These are phyloP conservation scores for Trichoderma asperellum DNA, from an alignment of 2,329 filamentous ascomycete species.

Conservation along the genomic window DNA sequence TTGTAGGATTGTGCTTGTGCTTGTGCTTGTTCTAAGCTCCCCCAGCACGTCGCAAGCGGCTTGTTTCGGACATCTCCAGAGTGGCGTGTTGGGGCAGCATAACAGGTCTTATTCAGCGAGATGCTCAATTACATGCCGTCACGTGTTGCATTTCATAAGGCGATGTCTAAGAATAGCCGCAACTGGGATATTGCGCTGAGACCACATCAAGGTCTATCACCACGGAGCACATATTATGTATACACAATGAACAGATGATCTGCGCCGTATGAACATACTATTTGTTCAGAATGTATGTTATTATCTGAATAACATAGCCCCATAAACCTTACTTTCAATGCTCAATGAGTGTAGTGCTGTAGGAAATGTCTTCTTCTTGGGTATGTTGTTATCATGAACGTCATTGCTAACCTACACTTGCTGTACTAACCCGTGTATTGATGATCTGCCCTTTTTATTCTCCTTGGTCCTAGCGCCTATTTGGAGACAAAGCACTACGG, in stretches of 20 bases:
- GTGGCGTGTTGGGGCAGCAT: neutral
- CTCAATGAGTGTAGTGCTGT: neutral
- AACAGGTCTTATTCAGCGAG: neutral
- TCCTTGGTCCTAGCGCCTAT: neutral
- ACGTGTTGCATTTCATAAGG: neutral
- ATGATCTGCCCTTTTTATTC: neutral
- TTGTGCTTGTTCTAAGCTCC: neutral
- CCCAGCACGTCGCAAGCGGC: conserved; percentile 5
- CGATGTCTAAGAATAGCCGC: neutral
- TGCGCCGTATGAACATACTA: neutral
- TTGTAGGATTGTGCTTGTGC: neutral
- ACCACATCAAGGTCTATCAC: neutral
- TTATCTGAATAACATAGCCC: neutral
- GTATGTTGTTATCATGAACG: neutral
- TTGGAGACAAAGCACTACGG: neutral
- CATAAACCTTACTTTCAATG: neutral
- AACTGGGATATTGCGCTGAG: neutral
- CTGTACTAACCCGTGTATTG: neutral
- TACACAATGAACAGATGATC: neutral
- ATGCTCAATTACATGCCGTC: neutral
- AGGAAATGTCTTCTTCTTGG: neutral
- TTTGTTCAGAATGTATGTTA: neutral
- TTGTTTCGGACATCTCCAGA: conserved; percentile 9
- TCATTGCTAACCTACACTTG: neutral
- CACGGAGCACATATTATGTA: neutral